phyloP scores from a whole-genome alignment of 2,329 filamentous ascomycete genomes.

The Ophiocordyceps polyrhachis-furcata region DNA sequence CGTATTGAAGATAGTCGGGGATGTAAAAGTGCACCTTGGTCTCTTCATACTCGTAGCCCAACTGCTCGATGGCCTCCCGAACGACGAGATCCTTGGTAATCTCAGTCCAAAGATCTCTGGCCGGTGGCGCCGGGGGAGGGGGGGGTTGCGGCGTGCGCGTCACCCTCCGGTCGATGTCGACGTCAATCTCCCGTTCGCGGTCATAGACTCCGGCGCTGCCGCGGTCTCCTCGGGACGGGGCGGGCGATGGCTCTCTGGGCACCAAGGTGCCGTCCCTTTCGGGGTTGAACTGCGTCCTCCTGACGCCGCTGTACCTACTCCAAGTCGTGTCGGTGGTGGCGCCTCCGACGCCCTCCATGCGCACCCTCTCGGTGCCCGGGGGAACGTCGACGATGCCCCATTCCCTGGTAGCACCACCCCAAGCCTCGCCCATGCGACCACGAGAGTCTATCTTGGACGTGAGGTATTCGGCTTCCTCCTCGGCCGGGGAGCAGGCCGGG shows the following conservation, averaged over 20 bases:
- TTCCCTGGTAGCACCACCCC: slow-evolving; percentile 52
- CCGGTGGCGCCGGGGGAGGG: slow-evolving; percentile 18
- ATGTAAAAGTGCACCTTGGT: slow-evolving; percentile 81
- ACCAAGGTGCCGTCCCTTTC: slow-evolving; percentile 34
- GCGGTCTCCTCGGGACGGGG: slow-evolving; percentile 16
- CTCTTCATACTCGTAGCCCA: slow-evolving; percentile 81
- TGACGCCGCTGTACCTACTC: slow-evolving; percentile 61
- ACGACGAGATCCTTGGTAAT: slow-evolving; percentile 85
- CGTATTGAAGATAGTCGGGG: slow-evolving; percentile 73
- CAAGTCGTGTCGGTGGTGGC: slow-evolving; percentile 60
- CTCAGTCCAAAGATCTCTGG: slow-evolving; percentile 78
- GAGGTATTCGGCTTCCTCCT: slow-evolving; percentile 48
- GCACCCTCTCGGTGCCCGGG: slow-evolving; percentile 64
- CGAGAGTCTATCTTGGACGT: slow-evolving; percentile 36
- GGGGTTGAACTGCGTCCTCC: slow-evolving; percentile 54
- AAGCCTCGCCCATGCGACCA: slow-evolving; percentile 53
- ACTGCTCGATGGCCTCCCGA: slow-evolving; percentile 67
- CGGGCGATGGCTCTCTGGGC: slow-evolving; percentile 11
- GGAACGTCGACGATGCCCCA: slow-evolving; percentile 76
- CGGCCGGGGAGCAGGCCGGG: slow-evolving; percentile 18
- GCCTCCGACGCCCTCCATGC: slow-evolving; percentile 62
- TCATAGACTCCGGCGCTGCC: slow-evolving; percentile 29
- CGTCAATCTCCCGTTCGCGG: slow-evolving; percentile 28
- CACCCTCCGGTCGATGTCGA: slow-evolving; percentile 32
- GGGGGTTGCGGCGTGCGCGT: slow-evolving; percentile 16